Evolutionary conservation across 1,284 basidiomycete genomes (phyloP), one percentile per base, ranked within the genome.

Genomic region (Trichosporon inkin): DNA sequence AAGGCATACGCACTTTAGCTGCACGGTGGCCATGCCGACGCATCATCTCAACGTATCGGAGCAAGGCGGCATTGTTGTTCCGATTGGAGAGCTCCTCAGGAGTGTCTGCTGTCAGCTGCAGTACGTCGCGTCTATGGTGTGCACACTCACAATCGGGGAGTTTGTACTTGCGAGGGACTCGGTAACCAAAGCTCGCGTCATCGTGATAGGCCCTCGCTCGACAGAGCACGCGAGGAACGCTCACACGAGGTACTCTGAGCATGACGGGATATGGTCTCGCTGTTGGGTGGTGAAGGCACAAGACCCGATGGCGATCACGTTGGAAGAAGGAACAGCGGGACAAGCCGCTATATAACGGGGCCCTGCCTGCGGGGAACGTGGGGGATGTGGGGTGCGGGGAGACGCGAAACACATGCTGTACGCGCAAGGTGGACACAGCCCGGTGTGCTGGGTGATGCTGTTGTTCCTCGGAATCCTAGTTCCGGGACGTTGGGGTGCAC

Each of bases 1-100:
- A 17, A 24, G 24, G 53, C 22, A 0, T 1, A 20, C 58, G 10
- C 36, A 69, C 68, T 61, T 67, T 61, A 4, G 72, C 72, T 10
- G 73, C 73, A 28, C 73, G 64, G 55, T 80, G 79, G 1, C 76
- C 77, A 67, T 80, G 79, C 37, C 74, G 63, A 22, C 92, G 84
- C 64, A 93, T 83, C 10, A 88, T 87, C 73, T 94, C 92, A 14
- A 92, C 89, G 71, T 92, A 93, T 40, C 92, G 87, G 36, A 94
- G 79, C 13, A 95, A 78, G 1, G 88, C 80, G 0, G 91, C 90
- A 70, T 93, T 92, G 10, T 76, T 73, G 14, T 82, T 82, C 17
- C 91, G 55, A 53, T 94, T 94, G 53, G 82, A 77, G 3, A 95
- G 81, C 72, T 94, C 90, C 0, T 82, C 80, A 1, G 82, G 73